A percentile compares a stretch with the other conserved stretches of the same genome.
Conservation (phyloP, 441 rosid species). For the Eutrema salsugineum region DNA sequence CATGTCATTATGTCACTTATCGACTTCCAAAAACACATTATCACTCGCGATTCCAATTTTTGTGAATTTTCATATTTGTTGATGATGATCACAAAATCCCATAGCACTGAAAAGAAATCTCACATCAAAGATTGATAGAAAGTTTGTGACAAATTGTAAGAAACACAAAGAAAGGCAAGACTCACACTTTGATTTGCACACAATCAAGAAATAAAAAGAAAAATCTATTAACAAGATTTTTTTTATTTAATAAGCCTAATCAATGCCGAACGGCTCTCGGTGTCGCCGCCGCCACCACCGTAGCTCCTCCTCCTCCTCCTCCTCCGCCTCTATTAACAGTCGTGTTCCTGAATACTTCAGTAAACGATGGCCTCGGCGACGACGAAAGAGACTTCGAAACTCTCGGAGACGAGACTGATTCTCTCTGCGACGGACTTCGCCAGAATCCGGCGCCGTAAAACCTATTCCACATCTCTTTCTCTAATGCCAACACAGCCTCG, state of each 20-base stretch:
- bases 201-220: neutral
- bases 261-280: conserved; percentile 22
- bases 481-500: conserved; percentile 51
- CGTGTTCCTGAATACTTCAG: conserved; percentile 1
- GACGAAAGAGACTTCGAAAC: conserved; percentile 13
- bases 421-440: conserved; percentile 76
- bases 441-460: conserved; percentile 69
- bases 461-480: conserved; percentile 75
- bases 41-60: neutral
- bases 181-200: neutral
- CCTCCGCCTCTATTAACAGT: neutral
- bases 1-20: conserved; percentile 3
- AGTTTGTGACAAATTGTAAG: neutral
- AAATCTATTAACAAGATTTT: conserved; percentile 19
- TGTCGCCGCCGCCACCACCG: conserved; percentile 14
- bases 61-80: neutral
- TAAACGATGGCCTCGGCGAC: conserved; percentile 20
- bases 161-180: neutral
- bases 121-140: neutral
- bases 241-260: neutral
- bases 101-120: conserved; percentile 1
- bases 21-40: neutral
- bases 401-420: conserved; percentile 26
- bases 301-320: conserved; percentile 9
- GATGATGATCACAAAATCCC: conserved; percentile 12